phyloP scores from a whole-genome alignment of 306 rosid species.

The Luffa acutangula region DNA sequence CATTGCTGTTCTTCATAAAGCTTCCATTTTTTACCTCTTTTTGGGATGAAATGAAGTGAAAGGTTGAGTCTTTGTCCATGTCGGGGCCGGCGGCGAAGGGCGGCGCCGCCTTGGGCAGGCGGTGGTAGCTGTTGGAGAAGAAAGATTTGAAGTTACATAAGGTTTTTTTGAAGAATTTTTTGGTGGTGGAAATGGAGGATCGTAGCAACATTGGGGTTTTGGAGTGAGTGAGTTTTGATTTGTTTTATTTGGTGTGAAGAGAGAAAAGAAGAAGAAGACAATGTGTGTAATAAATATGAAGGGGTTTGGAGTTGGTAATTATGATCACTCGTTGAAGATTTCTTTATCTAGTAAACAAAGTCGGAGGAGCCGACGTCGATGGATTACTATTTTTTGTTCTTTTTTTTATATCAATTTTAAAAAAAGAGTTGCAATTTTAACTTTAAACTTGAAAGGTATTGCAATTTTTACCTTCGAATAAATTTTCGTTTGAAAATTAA shows the following conservation, averaged over 20 bases:
- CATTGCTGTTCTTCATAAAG: not conserved
- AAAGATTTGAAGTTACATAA: slow-evolving; percentile 53
- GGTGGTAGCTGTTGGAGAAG: slow-evolving; percentile 47
- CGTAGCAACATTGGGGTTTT: slow-evolving; percentile 46
- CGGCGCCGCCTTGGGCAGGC: slow-evolving; percentile 59
- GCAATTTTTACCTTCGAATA: too few relatives aligned
- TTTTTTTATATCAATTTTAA: too few relatives aligned
- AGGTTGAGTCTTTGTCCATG: not conserved
- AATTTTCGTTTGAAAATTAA: too few relatives aligned
- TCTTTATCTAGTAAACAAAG: slow-evolving; percentile 31
- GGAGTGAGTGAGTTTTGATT: not conserved
- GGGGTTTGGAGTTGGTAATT: not conserved
- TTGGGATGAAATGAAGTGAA: not conserved
- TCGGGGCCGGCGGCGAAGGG: not conserved
- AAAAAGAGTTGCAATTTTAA: too few relatives aligned
- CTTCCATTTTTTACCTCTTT: not conserved
- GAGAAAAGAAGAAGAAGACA: not conserved
- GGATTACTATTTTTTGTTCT: not conserved
- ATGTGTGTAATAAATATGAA: not conserved
- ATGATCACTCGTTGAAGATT: slow-evolving; percentile 21
- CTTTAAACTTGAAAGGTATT: too few relatives aligned
- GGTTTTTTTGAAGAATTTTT: slow-evolving; percentile 63
- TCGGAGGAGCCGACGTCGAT: slow-evolving; percentile 34
- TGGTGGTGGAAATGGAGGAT: slow-evolving; percentile 57
- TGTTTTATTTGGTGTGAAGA: not conserved